Percentiles rank a stretch among this genome's conserved stretches.
phyloP scores from a whole-genome alignment of 1,139 yeast genomes.

The Yamadazyma aaseri region DNA sequence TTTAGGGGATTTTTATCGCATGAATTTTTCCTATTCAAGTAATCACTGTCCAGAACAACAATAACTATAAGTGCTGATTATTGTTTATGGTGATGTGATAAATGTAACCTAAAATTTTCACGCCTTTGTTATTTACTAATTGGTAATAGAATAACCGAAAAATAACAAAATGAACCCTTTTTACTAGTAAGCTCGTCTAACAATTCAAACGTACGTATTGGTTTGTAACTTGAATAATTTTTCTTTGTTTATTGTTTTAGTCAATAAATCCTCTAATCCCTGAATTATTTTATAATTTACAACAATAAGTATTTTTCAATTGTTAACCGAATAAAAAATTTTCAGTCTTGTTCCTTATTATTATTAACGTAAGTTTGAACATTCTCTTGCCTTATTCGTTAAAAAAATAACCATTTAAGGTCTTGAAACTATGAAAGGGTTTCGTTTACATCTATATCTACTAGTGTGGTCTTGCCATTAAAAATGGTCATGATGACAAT shows the following conservation, averaged over 20 bases:
- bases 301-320: neutral
- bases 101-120: too few species aligned
- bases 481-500: neutral
- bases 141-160: neutral
- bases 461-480: too few species aligned
- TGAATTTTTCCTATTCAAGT: slow-evolving; percentile 1
- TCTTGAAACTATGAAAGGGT: neutral
- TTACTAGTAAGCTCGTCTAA: slow-evolving; percentile 1
- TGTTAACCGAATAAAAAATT: neutral
- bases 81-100: slow-evolving; percentile 1
- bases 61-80: neutral
- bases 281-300: neutral
- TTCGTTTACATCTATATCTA: slow-evolving; percentile 1
- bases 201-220: neutral
- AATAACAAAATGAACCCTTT: neutral
- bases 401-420: neutral
- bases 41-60: neutral
- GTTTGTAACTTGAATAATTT: neutral
- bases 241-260: neutral
- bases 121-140: too few species aligned
- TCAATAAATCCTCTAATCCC: neutral
- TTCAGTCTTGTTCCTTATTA: neutral
- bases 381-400: neutral
- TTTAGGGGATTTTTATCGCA: too few species aligned
- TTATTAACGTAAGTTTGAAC: neutral